phyloP scores from a whole-genome alignment of 2,329 filamentous ascomycete species.

The Nothopassalora personata region DNA sequence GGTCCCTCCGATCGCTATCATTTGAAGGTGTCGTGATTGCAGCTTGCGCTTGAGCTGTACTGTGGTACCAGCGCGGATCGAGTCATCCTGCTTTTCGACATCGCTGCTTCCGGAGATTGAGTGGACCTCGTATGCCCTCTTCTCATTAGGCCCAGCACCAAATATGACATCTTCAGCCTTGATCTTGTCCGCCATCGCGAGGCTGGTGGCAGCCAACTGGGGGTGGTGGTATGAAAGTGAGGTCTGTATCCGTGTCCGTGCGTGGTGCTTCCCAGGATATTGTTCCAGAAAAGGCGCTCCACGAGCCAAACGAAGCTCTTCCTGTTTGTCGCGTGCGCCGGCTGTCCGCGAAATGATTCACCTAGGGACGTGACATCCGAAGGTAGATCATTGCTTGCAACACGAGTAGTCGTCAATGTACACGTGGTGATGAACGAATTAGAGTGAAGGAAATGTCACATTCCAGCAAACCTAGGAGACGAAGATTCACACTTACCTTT shows the following conservation, averaged over 20 bases:
- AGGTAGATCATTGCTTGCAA: too few relatives aligned
- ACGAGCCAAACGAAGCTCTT: not conserved
- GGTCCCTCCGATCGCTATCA: conserved; percentile 33
- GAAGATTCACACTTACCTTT: not conserved
- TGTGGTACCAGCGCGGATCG: conserved; percentile 22
- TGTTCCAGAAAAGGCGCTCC: not conserved
- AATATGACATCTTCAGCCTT: conserved; percentile 7
- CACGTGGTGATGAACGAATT: conserved; percentile 4
- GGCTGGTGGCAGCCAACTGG: not conserved
- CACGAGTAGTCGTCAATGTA: not conserved
- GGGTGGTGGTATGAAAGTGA: not conserved
- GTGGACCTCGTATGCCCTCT: conserved; percentile 9
- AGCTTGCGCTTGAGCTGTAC: conserved; percentile 33
- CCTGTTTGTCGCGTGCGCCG: not conserved
- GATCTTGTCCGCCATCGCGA: conserved; percentile 11
- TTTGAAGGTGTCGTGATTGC: conserved; percentile 34
- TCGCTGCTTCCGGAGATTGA: conserved; percentile 13
- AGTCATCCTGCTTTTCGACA: conserved; percentile 14
- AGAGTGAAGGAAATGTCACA: not conserved
- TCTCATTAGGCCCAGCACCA: conserved; percentile 2
- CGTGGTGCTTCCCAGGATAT: not conserved
- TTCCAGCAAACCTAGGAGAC: not conserved
- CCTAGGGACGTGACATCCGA: not conserved
- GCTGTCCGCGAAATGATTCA: not conserved
- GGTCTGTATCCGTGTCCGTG: not conserved